Conservation (phyloP, 2,329 filamentous ascomycete species). For the Penicillium hordei region DNA sequence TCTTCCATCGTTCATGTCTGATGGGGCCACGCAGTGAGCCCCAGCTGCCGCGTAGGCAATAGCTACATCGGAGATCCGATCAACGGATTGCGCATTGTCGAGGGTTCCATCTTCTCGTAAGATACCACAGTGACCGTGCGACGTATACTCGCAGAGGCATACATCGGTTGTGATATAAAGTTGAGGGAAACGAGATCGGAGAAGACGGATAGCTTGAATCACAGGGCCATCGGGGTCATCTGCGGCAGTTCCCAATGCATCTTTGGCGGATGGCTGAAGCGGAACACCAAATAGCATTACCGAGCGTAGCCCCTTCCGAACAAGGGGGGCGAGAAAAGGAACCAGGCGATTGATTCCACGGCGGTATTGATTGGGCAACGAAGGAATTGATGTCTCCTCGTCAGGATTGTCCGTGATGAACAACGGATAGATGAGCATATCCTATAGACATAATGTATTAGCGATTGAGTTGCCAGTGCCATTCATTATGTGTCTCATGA, state of each 20-base stretch:
- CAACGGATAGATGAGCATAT: slow-evolving; percentile 97
- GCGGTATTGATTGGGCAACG: slow-evolving; percentile 85
- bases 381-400: slow-evolving; percentile 86
- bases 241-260: slow-evolving; percentile 85
- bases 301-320: slow-evolving; percentile 84
- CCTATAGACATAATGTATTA: slow-evolving; percentile 52
- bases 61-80: slow-evolving; percentile 96
- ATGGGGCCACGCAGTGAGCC: slow-evolving; percentile 93
- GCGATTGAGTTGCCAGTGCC: not conserved
- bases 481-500: not conserved
- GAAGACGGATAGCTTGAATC: slow-evolving; percentile 78
- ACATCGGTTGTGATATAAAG: slow-evolving; percentile 92
- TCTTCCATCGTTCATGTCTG: slow-evolving; percentile 98
- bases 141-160: slow-evolving; percentile 97
- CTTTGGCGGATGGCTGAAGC: slow-evolving; percentile 75
- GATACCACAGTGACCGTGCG: slow-evolving; percentile 96
- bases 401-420: slow-evolving; percentile 95
- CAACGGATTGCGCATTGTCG: slow-evolving; percentile 90
- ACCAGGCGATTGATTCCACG: slow-evolving; percentile 83
- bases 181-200: slow-evolving; percentile 81
- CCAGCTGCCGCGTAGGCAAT: slow-evolving; percentile 93
- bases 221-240: slow-evolving; percentile 93
- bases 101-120: slow-evolving; percentile 87
- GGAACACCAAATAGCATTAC: slow-evolving; percentile 97
- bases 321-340: slow-evolving; percentile 79